phyloP scores from a whole-genome alignment of 768 basidiomycete genomes.

The Boletus pseudopeckii region DNA sequence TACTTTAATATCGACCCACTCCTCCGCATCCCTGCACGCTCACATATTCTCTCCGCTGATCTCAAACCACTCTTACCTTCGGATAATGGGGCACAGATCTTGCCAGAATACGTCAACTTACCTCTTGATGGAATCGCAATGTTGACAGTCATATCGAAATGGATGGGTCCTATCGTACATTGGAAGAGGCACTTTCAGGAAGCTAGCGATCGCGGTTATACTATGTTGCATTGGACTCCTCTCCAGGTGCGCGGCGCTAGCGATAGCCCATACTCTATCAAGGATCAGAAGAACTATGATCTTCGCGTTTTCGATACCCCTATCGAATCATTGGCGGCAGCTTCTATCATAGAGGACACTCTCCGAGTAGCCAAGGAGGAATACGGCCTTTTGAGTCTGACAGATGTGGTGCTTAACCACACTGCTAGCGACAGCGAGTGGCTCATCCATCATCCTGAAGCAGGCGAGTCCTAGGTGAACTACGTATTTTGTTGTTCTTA shows the following conservation, averaged over 20 bases:
- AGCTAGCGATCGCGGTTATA: constrained; percentile 88
- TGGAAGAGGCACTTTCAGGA: constrained; percentile 84
- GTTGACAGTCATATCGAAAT: constrained; percentile 91
- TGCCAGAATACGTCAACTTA: constrained; percentile 56
- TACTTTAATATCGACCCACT: constrained; percentile 97
- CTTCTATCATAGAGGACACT: constrained; percentile 56
- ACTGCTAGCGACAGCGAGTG: constrained; percentile 93
- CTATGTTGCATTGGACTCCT: constrained; percentile 97
- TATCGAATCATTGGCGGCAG: constrained; percentile 48
- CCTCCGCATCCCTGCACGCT: constrained; percentile 69
- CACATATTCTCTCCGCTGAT: constrained; percentile 63
- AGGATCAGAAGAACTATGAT: constrained; percentile 82
- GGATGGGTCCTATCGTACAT: constrained; percentile 84
- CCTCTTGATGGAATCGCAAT: constrained; percentile 87
- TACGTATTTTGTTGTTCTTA: background rate
- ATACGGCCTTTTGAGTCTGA: constrained; percentile 85
- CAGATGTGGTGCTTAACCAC: constrained; percentile 96
- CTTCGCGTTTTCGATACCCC: constrained; percentile 57
- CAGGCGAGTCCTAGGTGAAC: constrained; percentile 51
- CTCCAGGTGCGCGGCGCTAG: constrained; percentile 88
- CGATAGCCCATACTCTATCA: constrained; percentile 91
- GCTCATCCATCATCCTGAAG: constrained; percentile 93
- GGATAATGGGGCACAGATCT: constrained; percentile 50
- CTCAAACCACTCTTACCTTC: constrained; percentile 49
- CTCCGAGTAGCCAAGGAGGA: constrained; percentile 73